Conservation (phyloP, 768 basidiomycete genomes). For the Mycena alexandri region DNA sequence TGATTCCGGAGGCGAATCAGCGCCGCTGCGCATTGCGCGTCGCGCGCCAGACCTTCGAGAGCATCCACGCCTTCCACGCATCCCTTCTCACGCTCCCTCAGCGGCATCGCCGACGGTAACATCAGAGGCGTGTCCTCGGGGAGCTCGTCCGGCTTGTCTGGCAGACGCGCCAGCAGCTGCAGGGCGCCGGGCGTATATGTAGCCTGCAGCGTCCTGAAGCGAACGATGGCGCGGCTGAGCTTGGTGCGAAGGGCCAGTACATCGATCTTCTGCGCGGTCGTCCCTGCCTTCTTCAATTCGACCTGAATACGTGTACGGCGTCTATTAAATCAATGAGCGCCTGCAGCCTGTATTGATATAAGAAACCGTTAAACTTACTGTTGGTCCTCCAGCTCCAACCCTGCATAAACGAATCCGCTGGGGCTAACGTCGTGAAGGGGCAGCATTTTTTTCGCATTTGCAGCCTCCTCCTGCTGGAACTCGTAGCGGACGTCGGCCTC, state of each 20-base stretch:
- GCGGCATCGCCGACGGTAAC: too few species aligned
- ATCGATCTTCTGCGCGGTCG: too few species aligned
- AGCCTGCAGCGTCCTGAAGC: constrained; percentile 11
- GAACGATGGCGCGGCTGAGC: constrained; percentile 5
- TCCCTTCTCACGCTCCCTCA: too few species aligned
- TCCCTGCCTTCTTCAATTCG: constrained; percentile 26
- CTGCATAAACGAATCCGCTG: not conserved
- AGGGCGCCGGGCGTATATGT: constrained; percentile 11
- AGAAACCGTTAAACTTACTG: constrained; percentile 12
- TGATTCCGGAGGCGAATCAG: not conserved
- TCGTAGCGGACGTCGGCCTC: constrained; percentile 7
- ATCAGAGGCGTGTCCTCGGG: constrained; percentile 9
- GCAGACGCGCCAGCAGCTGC: not conserved
- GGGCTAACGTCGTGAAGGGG: constrained; percentile 15
- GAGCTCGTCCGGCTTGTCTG: not conserved
- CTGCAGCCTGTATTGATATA: not conserved
- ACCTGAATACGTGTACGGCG: not conserved
- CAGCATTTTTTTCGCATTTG: not conserved
- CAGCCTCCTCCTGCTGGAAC: constrained; percentile 13
- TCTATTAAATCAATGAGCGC: not conserved
- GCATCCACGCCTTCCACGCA: not conserved
- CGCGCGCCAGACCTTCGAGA: constrained; percentile 8
- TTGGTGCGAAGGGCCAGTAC: not conserved
- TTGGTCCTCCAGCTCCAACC: constrained; percentile 12
- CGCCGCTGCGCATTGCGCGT: not conserved